Evolutionary conservation across 768 basidiomycete genomes (phyloP).

Genomic region (Heimioporus sp.): DNA sequence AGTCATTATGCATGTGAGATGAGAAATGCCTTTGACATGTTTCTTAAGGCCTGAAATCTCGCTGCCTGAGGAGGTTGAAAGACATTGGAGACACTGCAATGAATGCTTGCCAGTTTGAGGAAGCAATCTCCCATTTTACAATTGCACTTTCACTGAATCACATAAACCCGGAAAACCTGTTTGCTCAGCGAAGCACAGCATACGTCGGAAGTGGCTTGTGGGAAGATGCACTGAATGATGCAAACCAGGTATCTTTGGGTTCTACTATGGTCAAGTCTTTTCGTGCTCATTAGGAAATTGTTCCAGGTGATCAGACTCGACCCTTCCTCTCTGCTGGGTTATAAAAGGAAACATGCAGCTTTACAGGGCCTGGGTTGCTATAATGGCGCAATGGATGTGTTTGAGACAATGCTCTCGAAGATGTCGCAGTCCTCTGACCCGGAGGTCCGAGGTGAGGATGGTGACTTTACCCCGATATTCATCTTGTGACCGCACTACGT

Average conservation of each 20-base stretch:
- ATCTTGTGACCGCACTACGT: not conserved
- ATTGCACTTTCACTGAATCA: not conserved
- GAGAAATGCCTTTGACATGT: too few species aligned
- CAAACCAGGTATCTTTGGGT: not conserved
- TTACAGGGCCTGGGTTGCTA: not conserved
- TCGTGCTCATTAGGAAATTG: not conserved
- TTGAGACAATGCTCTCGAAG: slow-evolving; percentile 8
- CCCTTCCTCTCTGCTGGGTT: slow-evolving; percentile 8
- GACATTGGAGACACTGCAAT: not conserved
- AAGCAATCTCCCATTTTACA: not conserved
- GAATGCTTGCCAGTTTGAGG: not conserved
- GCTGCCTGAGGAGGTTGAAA: not conserved
- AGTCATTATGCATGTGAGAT: not conserved
- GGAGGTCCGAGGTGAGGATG: slow-evolving; percentile 1
- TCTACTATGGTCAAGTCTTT: not conserved
- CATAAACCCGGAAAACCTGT: not conserved
- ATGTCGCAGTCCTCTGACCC: slow-evolving; percentile 1
- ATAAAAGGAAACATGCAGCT: slow-evolving; percentile 8
- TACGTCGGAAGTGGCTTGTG: not conserved
- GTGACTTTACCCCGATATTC: not conserved
- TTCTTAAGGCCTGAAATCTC: not conserved
- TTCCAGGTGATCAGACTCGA: slow-evolving; percentile 9
- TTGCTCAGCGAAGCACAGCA: not conserved
- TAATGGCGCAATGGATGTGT: not conserved
- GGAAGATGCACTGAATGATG: not conserved